Percentiles rank a stretch among this genome's conserved stretches.
Evolutionary conservation across 1,139 yeast species (phyloP).

Genomic region (Blastobotrys raffinosifermentans): DNA sequence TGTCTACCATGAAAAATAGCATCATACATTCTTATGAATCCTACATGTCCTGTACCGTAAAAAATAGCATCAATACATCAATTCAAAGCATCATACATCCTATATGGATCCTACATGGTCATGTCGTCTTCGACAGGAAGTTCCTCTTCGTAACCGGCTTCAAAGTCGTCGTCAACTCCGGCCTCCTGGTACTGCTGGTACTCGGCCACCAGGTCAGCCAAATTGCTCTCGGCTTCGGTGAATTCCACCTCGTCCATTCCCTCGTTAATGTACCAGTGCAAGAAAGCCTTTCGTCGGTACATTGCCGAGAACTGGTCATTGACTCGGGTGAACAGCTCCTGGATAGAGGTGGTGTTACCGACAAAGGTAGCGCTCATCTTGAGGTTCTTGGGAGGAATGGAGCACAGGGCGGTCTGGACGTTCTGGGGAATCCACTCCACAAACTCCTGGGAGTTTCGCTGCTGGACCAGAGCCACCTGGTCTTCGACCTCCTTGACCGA

Average conservation of each 20-base stretch:
- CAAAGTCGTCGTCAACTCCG: conserved; percentile 61
- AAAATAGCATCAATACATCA: too few species aligned
- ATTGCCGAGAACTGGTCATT: conserved; percentile 86
- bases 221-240: conserved; percentile 79
- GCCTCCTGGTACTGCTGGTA: conserved; percentile 92
- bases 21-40: too few species aligned
- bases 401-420: conserved; percentile 89
- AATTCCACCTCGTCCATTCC: conserved; percentile 96
- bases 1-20: too few species aligned
- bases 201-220: conserved; percentile 83
- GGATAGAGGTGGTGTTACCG: conserved; percentile 89
- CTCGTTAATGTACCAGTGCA: conserved; percentile 92
- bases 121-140: conserved; percentile 21
- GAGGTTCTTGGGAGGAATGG: conserved; percentile 79
- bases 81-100: too few species aligned
- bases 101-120: too few species aligned
- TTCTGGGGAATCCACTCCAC: conserved; percentile 98
- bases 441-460: conserved; percentile 71
- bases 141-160: conserved; percentile 29
- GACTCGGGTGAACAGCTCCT: conserved; percentile 82
- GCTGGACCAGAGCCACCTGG: conserved; percentile 81
- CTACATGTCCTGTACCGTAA: too few species aligned
- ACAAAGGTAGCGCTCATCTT: conserved; percentile 89
- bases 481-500: conserved; percentile 91
- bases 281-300: conserved; percentile 92